Base-by-base conservation (phyloP, 768 basidiomycete species). In the Termitomyces sp. region DNA sequence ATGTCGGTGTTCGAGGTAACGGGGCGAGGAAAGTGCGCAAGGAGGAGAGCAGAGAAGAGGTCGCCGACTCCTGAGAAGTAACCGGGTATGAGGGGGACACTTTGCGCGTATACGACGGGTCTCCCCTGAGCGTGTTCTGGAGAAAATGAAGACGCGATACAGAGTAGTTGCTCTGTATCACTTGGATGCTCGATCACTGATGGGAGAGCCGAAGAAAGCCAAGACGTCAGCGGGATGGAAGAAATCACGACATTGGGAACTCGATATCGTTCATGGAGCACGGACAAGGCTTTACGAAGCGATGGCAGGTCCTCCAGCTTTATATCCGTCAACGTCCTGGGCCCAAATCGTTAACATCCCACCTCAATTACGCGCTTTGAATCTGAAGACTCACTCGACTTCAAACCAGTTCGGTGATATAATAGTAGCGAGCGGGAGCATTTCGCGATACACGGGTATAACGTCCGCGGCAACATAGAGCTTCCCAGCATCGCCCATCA, bases 341-440 rank as follows among this genome's bases (percentile, higher is more conserved):
- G 18, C 9, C 5, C 43, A 9, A 30, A 28, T 23, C 23, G 2
- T 59, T 20, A 56, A 10, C 20, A 55, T 32, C 26, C n/a, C 20
- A 38, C 4, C 32, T 28, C n/a, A 26, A 30, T 14, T 1, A 36
- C 14, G 13, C 20, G 18, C 26, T 30, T 20, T 48, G 9, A 20
- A 44, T 30, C 18, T 48, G 8, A 20, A 44, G 14, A 72, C 87
- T 71, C 69, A 95, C 94, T 98, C 96, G 61, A 89, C 91, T 77
- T 99, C 97, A 66, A 95, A 99, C 85, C 95, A 97, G 69, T 99
- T 99, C 0, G 97, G 97, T 0, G 97, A 94, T 63, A 98, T 98
- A 50, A 98, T 86, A 0, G 91, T 91, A 3, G 97, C 89, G n/a
- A 86, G 74, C n/a, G 85, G 78, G 1, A 96, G 77, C 75, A 95